These are phyloP conservation scores for Plantago elongata DNA, from an alignment of 257 asterid genomes.

Conservation along the genomic window DNA sequence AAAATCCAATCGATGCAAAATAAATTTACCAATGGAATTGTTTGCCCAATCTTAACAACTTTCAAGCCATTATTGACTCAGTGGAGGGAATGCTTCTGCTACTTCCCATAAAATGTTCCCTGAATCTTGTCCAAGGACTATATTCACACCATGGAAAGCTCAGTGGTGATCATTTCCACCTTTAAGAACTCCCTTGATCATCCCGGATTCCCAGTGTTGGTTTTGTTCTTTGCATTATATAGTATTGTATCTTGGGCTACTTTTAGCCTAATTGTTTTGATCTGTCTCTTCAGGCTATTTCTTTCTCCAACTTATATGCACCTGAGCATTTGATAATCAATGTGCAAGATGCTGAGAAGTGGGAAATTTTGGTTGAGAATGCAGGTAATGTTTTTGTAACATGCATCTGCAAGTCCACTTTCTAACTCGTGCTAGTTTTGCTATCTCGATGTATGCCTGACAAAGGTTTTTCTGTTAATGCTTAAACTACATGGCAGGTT, in stretches of 20 bases:
- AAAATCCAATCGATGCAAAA: too few species aligned
- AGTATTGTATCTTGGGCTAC: constrained; percentile 1
- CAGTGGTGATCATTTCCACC: not conserved
- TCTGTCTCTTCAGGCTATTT: constrained; percentile 59
- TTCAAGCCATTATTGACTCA: too few species aligned
- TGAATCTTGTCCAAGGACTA: too few species aligned
- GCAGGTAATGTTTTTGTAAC: constrained; percentile 52
- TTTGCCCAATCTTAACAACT: too few species aligned
- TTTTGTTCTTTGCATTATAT: constrained; percentile 1
- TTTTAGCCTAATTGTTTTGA: constrained; percentile 10
- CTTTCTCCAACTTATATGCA: constrained; percentile 84
- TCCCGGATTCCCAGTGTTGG: not conserved
- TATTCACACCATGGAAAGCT: too few species aligned
- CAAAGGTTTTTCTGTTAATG: not conserved
- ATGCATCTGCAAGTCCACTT: constrained; percentile 1
- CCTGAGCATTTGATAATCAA: constrained; percentile 95
- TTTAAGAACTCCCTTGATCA: not conserved
- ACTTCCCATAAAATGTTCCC: too few species aligned
- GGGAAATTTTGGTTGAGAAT: constrained; percentile 83
- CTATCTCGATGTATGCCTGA: not conserved
- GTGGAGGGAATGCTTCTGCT: too few species aligned
- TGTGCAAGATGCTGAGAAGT: constrained; percentile 91
- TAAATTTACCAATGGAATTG: too few species aligned
- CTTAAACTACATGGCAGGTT: constrained; percentile 41
- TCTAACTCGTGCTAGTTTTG: not conserved